phyloP scores from a whole-genome alignment of 208 protist species.

The Angomonas desouzai region DNA sequence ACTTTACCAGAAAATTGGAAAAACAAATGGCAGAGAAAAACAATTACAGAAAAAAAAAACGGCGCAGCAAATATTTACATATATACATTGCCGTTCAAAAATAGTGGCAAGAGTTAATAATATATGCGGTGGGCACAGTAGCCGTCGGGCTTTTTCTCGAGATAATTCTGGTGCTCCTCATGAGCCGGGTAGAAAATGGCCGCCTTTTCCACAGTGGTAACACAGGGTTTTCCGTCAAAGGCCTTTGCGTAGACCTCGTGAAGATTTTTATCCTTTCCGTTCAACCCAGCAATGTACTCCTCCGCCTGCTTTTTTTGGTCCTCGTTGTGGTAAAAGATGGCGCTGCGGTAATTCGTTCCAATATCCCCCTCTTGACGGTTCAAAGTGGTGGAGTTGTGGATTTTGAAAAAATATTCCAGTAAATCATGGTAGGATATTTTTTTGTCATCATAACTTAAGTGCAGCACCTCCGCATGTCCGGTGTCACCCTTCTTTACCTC shows the following conservation, averaged over 20 bases:
- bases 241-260: slow-evolving; percentile 65
- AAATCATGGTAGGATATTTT: slow-evolving; percentile 84
- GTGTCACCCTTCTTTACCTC: slow-evolving; percentile 92
- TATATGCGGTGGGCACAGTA: slow-evolving; percentile 83
- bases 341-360: slow-evolving; percentile 94
- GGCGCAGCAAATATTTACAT: too few relatives aligned
- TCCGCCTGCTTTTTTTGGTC: slow-evolving; percentile 80
- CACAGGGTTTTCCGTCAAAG: slow-evolving; percentile 54
- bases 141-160: slow-evolving; percentile 72
- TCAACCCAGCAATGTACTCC: slow-evolving; percentile 71
- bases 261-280: slow-evolving; percentile 48
- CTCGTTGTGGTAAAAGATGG: slow-evolving; percentile 89
- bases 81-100: background rate
- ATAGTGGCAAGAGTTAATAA: slow-evolving; percentile 27
- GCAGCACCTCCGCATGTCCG: slow-evolving; percentile 94
- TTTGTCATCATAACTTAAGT: slow-evolving; percentile 78
- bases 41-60: slow-evolving; percentile 1
- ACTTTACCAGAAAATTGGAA: background rate
- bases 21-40: background rate
- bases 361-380: slow-evolving; percentile 90
- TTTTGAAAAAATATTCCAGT: slow-evolving; percentile 92
- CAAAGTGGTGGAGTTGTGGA: slow-evolving; percentile 93
- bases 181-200: slow-evolving; percentile 81
- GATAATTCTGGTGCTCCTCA: slow-evolving; percentile 85
- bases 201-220: slow-evolving; percentile 66